A percentile compares a stretch with the other conserved stretches of the same genome.
Conservation (phyloP, 1,284 basidiomycete genomes). For the Ganoderma lucidum region DNA sequence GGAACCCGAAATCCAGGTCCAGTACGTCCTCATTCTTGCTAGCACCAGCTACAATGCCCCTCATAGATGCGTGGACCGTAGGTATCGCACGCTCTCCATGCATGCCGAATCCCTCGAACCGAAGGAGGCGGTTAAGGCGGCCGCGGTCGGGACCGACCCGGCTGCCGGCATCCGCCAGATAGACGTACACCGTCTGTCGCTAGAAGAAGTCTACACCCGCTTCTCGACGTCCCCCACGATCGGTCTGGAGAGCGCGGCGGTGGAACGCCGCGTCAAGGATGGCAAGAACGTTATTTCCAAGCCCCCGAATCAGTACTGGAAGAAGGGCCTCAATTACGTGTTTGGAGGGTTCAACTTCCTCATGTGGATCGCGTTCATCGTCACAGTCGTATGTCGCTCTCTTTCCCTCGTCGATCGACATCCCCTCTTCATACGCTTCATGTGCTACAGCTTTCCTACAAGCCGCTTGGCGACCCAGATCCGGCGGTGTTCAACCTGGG, state of each 20-base stretch:
- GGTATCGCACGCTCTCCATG: slow-evolving; percentile 54
- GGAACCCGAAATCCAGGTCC: slow-evolving; percentile 31
- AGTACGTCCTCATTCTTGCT: slow-evolving; percentile 19
- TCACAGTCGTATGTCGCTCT: slow-evolving; percentile 47
- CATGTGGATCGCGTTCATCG: slow-evolving; percentile 59
- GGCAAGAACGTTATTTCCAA: slow-evolving; percentile 59
- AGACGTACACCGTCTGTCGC: slow-evolving; percentile 53
- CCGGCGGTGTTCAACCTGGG: slow-evolving; percentile 56
- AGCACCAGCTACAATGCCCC: not conserved
- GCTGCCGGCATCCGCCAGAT: slow-evolving; percentile 52
- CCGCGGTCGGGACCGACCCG: slow-evolving; percentile 41
- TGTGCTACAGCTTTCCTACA: slow-evolving; percentile 50
- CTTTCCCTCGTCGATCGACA: not conserved
- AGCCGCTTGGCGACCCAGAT: slow-evolving; percentile 56
- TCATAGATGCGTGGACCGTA: slow-evolving; percentile 30
- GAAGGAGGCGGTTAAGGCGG: slow-evolving; percentile 29
- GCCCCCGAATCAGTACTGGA: slow-evolving; percentile 54
- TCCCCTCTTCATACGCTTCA: not conserved
- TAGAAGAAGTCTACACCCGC: slow-evolving; percentile 52
- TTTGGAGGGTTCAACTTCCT: slow-evolving; percentile 64
- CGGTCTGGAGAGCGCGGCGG: slow-evolving; percentile 54
- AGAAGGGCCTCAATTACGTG: slow-evolving; percentile 57
- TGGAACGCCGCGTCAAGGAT: slow-evolving; percentile 49
- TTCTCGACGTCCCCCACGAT: slow-evolving; percentile 51
- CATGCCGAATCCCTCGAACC: slow-evolving; percentile 44